phyloP scores from a whole-genome alignment of 2,329 filamentous ascomycete genomes.

The Epichloe festucae region DNA sequence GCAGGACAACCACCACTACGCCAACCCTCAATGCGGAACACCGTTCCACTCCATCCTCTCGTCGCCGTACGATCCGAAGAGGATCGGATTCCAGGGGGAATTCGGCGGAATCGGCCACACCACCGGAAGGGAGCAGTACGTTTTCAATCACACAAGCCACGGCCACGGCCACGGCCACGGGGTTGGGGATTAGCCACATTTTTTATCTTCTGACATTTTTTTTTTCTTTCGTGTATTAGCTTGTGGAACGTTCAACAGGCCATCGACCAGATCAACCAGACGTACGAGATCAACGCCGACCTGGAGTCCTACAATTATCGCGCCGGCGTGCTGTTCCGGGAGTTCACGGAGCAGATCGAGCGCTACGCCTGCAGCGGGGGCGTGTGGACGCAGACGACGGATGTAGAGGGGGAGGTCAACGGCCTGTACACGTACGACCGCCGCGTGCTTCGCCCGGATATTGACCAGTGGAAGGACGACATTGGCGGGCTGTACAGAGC shows the following conservation, averaged over 20 bases:
- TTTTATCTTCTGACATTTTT: too few species aligned
- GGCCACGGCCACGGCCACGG: too few species aligned
- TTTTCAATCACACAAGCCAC: constrained; percentile 9
- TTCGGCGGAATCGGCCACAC: constrained; percentile 59
- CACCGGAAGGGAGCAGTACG: constrained; percentile 46
- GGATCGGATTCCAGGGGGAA: constrained; percentile 58
- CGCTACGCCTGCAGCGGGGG: constrained; percentile 51
- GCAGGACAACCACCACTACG: constrained; percentile 59
- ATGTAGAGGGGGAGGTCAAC: constrained; percentile 64
- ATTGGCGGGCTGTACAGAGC: constrained; percentile 48
- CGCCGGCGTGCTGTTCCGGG: constrained; percentile 43
- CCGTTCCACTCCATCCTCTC: constrained; percentile 50
- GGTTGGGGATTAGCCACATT: not conserved
- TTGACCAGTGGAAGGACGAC: constrained; percentile 44
- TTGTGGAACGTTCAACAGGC: constrained; percentile 51
- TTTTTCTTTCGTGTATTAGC: constrained; percentile 17
- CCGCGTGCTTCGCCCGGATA: constrained; percentile 42
- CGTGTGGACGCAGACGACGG: constrained; percentile 62
- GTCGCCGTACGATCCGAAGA: constrained; percentile 40
- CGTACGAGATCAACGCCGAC: constrained; percentile 51
- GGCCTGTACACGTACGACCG: constrained; percentile 59
- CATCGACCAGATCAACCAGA: constrained; percentile 48
- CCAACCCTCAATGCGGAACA: constrained; percentile 56
- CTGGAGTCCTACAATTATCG: constrained; percentile 55
- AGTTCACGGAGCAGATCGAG: constrained; percentile 48